Base-by-base conservation (phyloP, 768 basidiomycete genomes). In the Leucocoprinus birnbaumii region DNA sequence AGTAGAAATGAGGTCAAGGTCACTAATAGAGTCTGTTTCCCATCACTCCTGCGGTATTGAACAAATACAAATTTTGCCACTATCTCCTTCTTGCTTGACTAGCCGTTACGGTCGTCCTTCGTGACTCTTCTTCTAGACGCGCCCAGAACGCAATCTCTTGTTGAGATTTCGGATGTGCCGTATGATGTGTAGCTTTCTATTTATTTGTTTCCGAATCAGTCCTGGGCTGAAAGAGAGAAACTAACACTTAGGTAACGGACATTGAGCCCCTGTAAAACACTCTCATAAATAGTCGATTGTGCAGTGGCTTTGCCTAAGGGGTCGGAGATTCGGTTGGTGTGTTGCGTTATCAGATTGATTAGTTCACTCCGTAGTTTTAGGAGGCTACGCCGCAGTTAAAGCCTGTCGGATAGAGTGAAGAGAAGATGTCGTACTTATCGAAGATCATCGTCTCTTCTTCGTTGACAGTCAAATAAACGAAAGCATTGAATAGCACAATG, bases 371-470 rank as follows among this genome's bases (percentile, higher is more conserved):
- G 85, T 47, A 98, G 68, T n/a, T 94, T 87, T 13, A 85, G 73
- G 49, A 97, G 74, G 65, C 96, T 98, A 38, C 49, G 45, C 8
- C 1, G 27, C 34, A 41, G 51, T 61, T 34, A 58, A 22, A 38
- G 18, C n/a, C 18, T 52, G 18, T 53, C 50, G 46, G 3, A 10
- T 27, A 19, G 43, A 2, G 27, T 3, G 13, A 8, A 31, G 41
- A 35, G n/a, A 26, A n/a, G 35, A 48, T 18, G 26, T 65, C 85
- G 61, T 64, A 96, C 96, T 94, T 94, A 21, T 89, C 84, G 64
- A 97, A 97, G 45, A 98, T 89, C 94, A 98, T 97, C 8, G 91
- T 91, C 66, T 97, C 95, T 61, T 97, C 93, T 40, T 85, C 87
- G 57, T 90, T 87, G 37, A 80, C 81, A 2, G 90, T 91, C 59